These are phyloP conservation scores for Austroboletus niveus DNA, from an alignment of 1,284 basidiomycete species.

Conservation along the genomic window DNA sequence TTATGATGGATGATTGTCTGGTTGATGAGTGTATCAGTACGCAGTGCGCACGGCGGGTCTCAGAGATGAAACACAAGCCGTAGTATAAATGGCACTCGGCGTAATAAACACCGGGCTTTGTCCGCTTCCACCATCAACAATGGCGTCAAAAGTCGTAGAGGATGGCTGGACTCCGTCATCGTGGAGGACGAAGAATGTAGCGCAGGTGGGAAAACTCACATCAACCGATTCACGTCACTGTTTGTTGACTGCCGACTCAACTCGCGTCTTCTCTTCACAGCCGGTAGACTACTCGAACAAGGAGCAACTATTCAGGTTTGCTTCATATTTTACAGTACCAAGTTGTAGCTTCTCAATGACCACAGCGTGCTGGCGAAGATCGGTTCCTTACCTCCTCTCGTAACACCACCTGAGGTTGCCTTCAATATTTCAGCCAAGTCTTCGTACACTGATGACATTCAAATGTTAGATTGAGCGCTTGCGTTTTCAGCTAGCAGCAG, in stretches of 20 bases:
- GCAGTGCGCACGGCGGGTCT: no score
- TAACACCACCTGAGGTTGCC: slow-evolving; percentile 83
- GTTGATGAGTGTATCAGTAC: no score
- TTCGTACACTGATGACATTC: slow-evolving; percentile 6
- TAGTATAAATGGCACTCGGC: no score
- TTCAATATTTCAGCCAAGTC: neutral
- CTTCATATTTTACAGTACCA: neutral
- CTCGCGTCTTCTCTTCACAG: slow-evolving; percentile 17
- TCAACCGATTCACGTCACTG: slow-evolving; percentile 3
- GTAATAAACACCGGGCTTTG: neutral
- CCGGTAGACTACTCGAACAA: slow-evolving; percentile 38
- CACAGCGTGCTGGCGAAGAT: slow-evolving; percentile 77
- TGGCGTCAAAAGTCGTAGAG: slow-evolving; percentile 5
- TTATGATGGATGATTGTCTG: no score
- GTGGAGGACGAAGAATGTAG: slow-evolving; percentile 51
- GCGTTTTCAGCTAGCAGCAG: slow-evolving; percentile 73
- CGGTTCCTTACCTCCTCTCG: slow-evolving; percentile 76
- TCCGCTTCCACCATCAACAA: neutral
- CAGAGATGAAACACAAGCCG: no score
- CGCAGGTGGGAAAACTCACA: slow-evolving; percentile 40
- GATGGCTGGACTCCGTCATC: slow-evolving; percentile 50
- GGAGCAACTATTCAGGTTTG: slow-evolving; percentile 33
- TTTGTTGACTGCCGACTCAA: neutral
- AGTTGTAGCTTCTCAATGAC: neutral
- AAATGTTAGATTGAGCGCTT: slow-evolving; percentile 78